Evolutionary conservation across 2,329 filamentous ascomycete genomes (phyloP), one percentile per base, ranked within the genome.

Genomic region (Ceratocystis cubensis): DNA sequence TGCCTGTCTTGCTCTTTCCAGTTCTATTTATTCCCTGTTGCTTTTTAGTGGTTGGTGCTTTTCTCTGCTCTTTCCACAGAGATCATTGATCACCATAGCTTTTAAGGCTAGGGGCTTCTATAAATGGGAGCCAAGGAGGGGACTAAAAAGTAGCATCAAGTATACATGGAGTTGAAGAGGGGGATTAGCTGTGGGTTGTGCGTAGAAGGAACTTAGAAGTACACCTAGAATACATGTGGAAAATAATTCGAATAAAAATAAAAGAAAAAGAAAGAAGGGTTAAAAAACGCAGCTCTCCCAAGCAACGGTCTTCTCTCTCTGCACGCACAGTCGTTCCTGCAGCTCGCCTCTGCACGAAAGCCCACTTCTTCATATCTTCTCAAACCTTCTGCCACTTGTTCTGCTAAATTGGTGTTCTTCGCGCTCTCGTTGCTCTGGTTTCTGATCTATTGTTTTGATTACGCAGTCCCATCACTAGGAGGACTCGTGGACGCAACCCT

Each of bases 341-440:
- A 65, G 53, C 50, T 65, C 64, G 64, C 25, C 41, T 65, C 64
- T 65, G 64, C 64, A 59, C 33, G 37, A 65, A 37, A 45, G 15
- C 28, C 46, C 41, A 41, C 50, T 65, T 57, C 20, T 61, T 65
- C 56, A 59, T 37, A 15, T 25, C 20, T 25, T 30, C 20, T 30
- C 13, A 20, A 25, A 50, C 44, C 20, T 30, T 28, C 17, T 59
- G 17, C 41, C 22, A 28, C 25, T 53, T 37, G 7, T 48, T 48
- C 13, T 53, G n/a, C 53, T 2, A 13, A 57, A 7, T 63, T 62
- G 37, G 33, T 48, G 6, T 63, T 46, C 17, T 30, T 20, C 25
- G 15, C 33, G 1, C 8, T 13, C 61, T 50, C 61, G 61, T 63
- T 63, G 61, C 61, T 30, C 61, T 50, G 25, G 61, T 63, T 63